Conservation (phyloP, 805 yeast species). For the Metschnikowia kunwiensis region DNA sequence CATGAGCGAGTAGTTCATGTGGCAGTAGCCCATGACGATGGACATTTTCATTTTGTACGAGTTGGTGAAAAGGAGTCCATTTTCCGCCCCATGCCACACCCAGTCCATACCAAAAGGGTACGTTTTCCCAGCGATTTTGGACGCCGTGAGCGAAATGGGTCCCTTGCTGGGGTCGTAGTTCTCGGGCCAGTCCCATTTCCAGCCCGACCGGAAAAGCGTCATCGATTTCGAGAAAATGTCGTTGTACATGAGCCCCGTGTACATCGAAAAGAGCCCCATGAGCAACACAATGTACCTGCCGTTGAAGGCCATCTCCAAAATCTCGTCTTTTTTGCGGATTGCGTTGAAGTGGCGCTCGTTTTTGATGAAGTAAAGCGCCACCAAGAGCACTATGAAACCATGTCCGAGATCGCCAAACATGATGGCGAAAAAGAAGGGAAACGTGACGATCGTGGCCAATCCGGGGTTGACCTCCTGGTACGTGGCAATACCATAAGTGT, state of each 20-base stretch:
- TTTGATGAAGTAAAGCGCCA: conserved; percentile 51
- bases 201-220: conserved; percentile 66
- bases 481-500: conserved; percentile 76
- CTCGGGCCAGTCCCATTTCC: conserved; percentile 55
- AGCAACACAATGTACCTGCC: conserved; percentile 67
- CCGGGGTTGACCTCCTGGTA: conserved; percentile 77
- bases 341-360: conserved; percentile 51
- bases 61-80: conserved; percentile 63
- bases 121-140: conserved; percentile 40
- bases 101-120: conserved; percentile 67
- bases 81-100: conserved; percentile 81
- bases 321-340: conserved; percentile 64
- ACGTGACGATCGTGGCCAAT: conserved; percentile 68
- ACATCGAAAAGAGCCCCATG: conserved; percentile 73
- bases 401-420: conserved; percentile 85
- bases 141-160: conserved; percentile 42
- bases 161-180: conserved; percentile 35
- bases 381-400: conserved; percentile 60
- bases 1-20: conserved; percentile 68
- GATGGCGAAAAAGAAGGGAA: conserved; percentile 79
- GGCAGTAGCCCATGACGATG: conserved; percentile 69
- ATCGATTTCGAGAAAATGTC: conserved; percentile 69
- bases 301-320: conserved; percentile 70
- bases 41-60: conserved; percentile 78
- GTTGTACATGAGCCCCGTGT: conserved; percentile 70